Base-by-base conservation (phyloP, 169 alveolate genomes). In the Theileria equi region DNA sequence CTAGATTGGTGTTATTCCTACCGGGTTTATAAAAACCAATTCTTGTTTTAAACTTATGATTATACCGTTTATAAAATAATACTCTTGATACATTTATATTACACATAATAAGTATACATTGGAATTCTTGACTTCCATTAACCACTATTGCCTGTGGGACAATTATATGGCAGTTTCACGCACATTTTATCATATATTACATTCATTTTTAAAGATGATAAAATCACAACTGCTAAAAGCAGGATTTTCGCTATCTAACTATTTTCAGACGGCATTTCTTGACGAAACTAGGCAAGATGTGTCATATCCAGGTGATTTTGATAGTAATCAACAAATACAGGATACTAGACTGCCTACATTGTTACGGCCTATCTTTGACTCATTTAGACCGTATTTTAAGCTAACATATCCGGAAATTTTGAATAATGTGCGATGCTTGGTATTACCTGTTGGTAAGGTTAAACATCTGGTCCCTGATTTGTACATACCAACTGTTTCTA, bases 401-500 rank as follows among this genome's bases (percentile, higher is more conserved):
- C 53, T 77, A 34, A 35, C 78, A n/a, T 65, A 66, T 28, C 53
- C 45, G 32, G 57, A 77, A 23, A 76, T 54, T 11, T 11, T 67
- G 34, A 53, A 48, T 38, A 77, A 77, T 62, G 60, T 77, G 2
- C 16, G 45, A 6, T 49, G 77, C 32, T 21, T 77, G 13, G 60
- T 77, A 8, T 28, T 58, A 19, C 86, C 86, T 36, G 47, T 77
- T 8, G 77, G 77, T 61, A 74, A 62, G 50, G 81, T 60, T 11
- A 71, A 63, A 13, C 58, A 55, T 23, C 41, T 65, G 34, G 67
- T 68, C 6, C 86, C 74, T 44, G 86, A 77, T 55, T 38, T 77
- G 0, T 77, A 77, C 63, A 65, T 77, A 1, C 86, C 86, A 1
- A 52, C 74, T 21, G 81, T 77, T 31, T 66, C 86, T 6, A 16